Evolutionary conservation across 768 basidiomycete species (phyloP).

Genomic region (Amanita molliuscula): DNA sequence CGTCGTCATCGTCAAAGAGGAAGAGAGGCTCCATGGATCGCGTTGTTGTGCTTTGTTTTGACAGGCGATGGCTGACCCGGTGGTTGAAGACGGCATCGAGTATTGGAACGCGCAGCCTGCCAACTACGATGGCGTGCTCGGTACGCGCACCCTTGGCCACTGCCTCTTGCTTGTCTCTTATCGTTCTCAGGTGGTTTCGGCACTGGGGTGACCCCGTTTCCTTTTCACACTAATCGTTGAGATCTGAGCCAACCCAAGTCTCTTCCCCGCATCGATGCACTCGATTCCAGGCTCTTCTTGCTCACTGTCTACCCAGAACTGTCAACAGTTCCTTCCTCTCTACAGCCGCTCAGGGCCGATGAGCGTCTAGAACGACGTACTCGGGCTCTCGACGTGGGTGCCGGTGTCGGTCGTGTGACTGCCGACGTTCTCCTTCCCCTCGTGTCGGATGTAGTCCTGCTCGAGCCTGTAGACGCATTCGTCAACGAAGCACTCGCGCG

Average conservation of each 20-base stretch:
- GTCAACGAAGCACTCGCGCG: conserved; percentile 55
- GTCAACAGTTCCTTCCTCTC: conserved; percentile 63
- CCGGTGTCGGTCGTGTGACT: conserved; percentile 91
- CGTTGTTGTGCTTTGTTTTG: conserved; percentile 27
- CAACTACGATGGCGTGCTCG: conserved; percentile 80
- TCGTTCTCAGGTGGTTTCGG: conserved; percentile 28
- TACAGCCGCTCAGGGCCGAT: conserved; percentile 35
- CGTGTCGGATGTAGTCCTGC: conserved; percentile 75
- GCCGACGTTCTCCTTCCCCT: conserved; percentile 83
- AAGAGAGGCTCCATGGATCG: conserved; percentile 33
- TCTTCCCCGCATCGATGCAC: conserved; percentile 81
- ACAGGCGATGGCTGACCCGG: conserved; percentile 24
- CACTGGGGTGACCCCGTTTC: conserved; percentile 35
- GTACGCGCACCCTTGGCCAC: conserved; percentile 18
- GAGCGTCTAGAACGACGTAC: conserved; percentile 21
- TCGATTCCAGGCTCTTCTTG: conserved; percentile 84
- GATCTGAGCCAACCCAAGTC: conserved; percentile 9
- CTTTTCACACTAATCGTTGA: conserved; percentile 8
- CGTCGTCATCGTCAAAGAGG: conserved; percentile 54
- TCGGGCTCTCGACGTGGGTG: conserved; percentile 86
- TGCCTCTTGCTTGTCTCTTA: conserved; percentile 5
- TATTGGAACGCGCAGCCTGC: conserved; percentile 86
- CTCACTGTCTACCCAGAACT: conserved; percentile 75
- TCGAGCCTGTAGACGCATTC: conserved; percentile 81
- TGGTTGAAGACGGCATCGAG: conserved; percentile 65